Evolutionary conservation across 2,329 filamentous ascomycete species (phyloP), one percentile per base, ranked within the genome.

Genomic region (Penicillium sp.): DNA sequence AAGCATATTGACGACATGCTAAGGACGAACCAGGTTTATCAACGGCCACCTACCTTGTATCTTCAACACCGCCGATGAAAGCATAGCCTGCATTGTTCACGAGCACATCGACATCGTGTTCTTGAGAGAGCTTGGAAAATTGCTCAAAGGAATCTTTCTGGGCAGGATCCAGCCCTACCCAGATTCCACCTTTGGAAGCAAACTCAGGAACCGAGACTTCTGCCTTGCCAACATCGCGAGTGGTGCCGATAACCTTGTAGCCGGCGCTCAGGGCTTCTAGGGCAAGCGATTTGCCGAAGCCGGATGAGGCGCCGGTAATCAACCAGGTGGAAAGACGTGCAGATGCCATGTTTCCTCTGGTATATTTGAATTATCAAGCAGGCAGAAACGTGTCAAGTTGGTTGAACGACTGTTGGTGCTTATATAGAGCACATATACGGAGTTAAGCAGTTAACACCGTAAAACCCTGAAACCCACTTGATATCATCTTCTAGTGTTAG

Each of bases 271-370:
- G 65, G 2, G 63, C 68, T 3, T 64, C 63, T 3, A 67, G 61
- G 33, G 63, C 62, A 26, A 73, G 62, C 2, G 65, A 47, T 5
- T 68, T 59, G 12, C 71, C 70, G 28, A 73, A 65, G 49, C 71
- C 71, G 38, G 66, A 68, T 1, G 69, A 71, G 42, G 66, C 68
- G 11, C 71, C 71, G 7, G 71, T 74, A 52, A 73, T 71, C 26
- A 47, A 12, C 46, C 46, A 47, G 9, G 46, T 47, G 23, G n/a
- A 7, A 35, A 14, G 30, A 5, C 30, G 30, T 35, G 30, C 30
- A 14, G 30, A 4, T 2, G 30, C 30, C 30, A 35, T 35, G 30
- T n/a, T n/a, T n/a, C n/a, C n/a, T n/a, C n/a, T n/a, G n/a, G n/a
- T n/a, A n/a, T n/a, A n/a, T n/a, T n/a, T n/a, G n/a, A n/a, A n/a